Conservation (phyloP, 129 eudicot genomes). For the Escallonia rubra region DNA sequence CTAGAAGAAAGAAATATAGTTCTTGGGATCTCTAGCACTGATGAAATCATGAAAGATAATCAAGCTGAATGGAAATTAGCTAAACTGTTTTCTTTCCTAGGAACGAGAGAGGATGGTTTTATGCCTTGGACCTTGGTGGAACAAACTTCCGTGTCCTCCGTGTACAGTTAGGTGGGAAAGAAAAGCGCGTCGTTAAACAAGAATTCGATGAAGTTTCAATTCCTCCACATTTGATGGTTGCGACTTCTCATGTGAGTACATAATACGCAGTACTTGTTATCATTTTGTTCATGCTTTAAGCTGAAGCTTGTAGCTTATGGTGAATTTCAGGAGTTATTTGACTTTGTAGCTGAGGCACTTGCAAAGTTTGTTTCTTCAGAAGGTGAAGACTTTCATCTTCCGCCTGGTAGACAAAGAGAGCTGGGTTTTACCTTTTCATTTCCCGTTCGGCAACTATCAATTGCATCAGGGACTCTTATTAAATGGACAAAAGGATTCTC, state of each 20-base stretch:
- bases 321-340: conserved; percentile 57
- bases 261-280: neutral
- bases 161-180: conserved; percentile 71
- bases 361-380: conserved; percentile 86
- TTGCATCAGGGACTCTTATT: conserved; percentile 79
- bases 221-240: conserved; percentile 87
- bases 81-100: conserved; percentile 27
- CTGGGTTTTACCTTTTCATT: conserved; percentile 96
- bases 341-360: conserved; percentile 81
- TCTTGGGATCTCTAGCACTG: too few relatives aligned
- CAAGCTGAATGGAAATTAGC: too few relatives aligned
- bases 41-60: neutral
- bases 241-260: conserved; percentile 68
- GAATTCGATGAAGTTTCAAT: conserved; percentile 74
- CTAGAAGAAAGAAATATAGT: too few relatives aligned
- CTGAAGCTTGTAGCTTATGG: neutral
- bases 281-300: neutral
- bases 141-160: conserved; percentile 95
- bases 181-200: conserved; percentile 37
- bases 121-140: conserved; percentile 99
- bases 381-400: conserved; percentile 64
- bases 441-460: conserved; percentile 83
- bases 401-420: conserved; percentile 78
- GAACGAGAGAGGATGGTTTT: conserved; percentile 77
- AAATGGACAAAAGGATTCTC: conserved; percentile 96